Evolutionary conservation across 345 rosid genomes (phyloP).

Genomic region (Euphorbia lathyris): DNA sequence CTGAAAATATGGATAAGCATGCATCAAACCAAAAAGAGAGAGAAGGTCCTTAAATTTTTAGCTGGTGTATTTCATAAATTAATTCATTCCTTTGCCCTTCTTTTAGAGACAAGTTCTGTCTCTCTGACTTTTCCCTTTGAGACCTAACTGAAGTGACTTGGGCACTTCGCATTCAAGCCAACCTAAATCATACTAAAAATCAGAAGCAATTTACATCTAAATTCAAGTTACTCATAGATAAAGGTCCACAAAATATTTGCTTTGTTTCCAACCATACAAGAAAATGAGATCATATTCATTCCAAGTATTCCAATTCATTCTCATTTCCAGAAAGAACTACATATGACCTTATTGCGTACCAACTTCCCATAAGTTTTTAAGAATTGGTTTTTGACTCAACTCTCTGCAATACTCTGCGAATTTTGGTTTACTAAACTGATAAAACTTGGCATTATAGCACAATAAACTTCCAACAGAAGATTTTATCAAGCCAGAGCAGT

Average conservation of each 20-base stretch:
- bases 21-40: too few relatives aligned
- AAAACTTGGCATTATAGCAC: slow-evolving; percentile 1
- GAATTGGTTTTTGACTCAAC: not conserved
- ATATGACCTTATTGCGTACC: not conserved
- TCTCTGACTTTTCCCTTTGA: too few relatives aligned
- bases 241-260: not conserved
- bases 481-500: too few relatives aligned
- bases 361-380: not conserved
- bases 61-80: too few relatives aligned
- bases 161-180: too few relatives aligned
- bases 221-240: too few relatives aligned
- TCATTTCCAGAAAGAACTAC: not conserved
- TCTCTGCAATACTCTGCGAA: not conserved
- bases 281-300: not conserved
- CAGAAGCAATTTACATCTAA: not conserved
- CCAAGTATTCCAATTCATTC: not conserved
- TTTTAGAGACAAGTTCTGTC: too few relatives aligned
- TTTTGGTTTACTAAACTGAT: not conserved
- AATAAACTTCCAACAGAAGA: too few relatives aligned
- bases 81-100: too few relatives aligned
- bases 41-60: too few relatives aligned
- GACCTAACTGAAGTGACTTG: too few relatives aligned
- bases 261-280: not conserved
- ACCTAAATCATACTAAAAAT: not conserved
- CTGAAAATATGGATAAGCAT: too few relatives aligned